Evolutionary conservation across 257 asterid species (phyloP), one percentile per base, ranked within the genome.

Genomic region (Haberlea rhodopensis): DNA sequence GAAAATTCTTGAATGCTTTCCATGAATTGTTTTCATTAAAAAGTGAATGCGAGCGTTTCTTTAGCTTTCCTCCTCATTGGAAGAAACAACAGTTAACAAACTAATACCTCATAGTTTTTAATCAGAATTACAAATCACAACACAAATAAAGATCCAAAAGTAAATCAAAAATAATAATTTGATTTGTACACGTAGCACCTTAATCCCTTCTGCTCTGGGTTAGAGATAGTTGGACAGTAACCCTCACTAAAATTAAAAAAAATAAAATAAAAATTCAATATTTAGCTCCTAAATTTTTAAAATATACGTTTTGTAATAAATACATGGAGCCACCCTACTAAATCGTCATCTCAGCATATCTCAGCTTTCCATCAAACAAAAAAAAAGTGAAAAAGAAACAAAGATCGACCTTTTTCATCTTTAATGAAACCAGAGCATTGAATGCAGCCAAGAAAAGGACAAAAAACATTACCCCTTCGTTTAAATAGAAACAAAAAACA

Each of bases 361-460:
- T 37, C n/a, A 8, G n/a, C 2, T 37, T 11, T 37, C n/a, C 8
- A 2, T 37, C 45, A 49, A 52, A 40, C 19, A 24, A 26, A 26
- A 53, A 21, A 53, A 23, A 6, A 2, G n/a, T 8, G 15, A 10
- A 8, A 32, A 55, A 20, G 60, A 18, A 19, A 52, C 63, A 29
- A 37, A 1, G 43, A 27, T 18, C 29, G 29, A 20, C 46, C 64
- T 22, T 22, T 34, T 48, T 53, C 11, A 24, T 43, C 75, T 63
- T 63, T 58, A 67, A 68, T 64, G 20, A 59, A 11, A 62, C 13
- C 22, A 27, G 19, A 49, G 63, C 80, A 68, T 71, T 78, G 57
- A 71, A 74, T 74, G 70, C 72, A 18, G 21, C 26, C 23, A 21
- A 45, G 25, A 21, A 40, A n/a, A 72, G 29, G 70, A 56, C 58